These are phyloP conservation scores for Prunus persica DNA, from an alignment of 306 rosid species.

Conservation along the genomic window DNA sequence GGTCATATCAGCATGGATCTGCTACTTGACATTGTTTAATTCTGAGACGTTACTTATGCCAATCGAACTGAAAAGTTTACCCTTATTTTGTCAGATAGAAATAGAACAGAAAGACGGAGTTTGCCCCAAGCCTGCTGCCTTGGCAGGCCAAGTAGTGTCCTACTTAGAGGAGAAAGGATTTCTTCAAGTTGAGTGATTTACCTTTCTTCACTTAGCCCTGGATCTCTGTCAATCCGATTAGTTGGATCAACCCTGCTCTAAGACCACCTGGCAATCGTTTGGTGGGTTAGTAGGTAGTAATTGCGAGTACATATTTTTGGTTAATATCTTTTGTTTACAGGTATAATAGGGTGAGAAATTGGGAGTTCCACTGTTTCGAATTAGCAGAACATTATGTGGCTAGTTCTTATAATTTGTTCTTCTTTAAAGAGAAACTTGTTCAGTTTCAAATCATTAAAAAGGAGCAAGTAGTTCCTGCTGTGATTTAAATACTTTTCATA, in stretches of 20 bases:
- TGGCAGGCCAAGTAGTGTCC: conserved; percentile 62
- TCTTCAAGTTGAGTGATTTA: conserved; percentile 42
- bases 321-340: not conserved
- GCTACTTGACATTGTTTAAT: not conserved
- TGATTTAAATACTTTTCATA: too few relatives aligned
- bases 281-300: not conserved
- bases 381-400: not conserved
- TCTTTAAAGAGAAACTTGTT: too few relatives aligned
- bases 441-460: too few relatives aligned
- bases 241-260: not conserved
- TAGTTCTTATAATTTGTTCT: not conserved
- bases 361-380: not conserved
- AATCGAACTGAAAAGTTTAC: conserved; percentile 16
- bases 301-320: not conserved
- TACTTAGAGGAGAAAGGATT: conserved; percentile 70
- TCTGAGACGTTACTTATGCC: not conserved
- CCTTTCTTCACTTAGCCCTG: not conserved
- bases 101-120: conserved; percentile 44
- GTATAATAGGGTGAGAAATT: not conserved
- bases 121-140: conserved; percentile 55
- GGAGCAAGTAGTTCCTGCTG: too few relatives aligned
- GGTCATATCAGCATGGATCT: not conserved
- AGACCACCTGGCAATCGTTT: not conserved
- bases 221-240: not conserved
- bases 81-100: conserved; percentile 48